These are phyloP conservation scores for Papilionanthe hybrid DNA, from an alignment of 116 monocot genomes.

Conservation along the genomic window DNA sequence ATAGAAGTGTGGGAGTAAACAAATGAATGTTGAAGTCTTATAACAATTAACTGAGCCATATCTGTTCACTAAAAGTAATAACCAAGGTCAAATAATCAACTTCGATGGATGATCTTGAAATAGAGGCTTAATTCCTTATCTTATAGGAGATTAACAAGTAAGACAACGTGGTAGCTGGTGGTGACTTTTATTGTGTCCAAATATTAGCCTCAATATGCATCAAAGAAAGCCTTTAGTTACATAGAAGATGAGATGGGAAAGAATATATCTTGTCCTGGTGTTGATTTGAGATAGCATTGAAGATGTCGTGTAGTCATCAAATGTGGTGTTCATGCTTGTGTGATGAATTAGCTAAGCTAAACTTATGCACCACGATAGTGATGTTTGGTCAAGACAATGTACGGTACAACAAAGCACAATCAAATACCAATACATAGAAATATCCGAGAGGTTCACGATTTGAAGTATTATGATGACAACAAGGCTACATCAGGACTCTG, in stretches of 20 bases:
- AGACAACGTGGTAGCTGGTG: not conserved
- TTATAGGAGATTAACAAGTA: constrained; percentile 9
- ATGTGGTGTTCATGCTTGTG: not conserved
- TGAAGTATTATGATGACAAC: not conserved
- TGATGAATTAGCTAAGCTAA: constrained; percentile 10
- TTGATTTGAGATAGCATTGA: constrained; percentile 2
- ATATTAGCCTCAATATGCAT: constrained; percentile 14
- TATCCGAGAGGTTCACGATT: not conserved
- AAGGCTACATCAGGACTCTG: not conserved
- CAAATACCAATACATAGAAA: not conserved
- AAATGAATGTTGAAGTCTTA: too few species aligned
- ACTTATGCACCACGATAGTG: not conserved
- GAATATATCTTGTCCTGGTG: constrained; percentile 5
- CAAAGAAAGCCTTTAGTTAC: not conserved
- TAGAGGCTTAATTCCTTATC: constrained; percentile 1
- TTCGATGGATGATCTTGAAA: constrained; percentile 1
- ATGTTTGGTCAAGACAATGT: constrained; percentile 4
- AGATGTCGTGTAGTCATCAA: not conserved
- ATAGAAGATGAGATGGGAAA: not conserved
- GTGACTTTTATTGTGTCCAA: not conserved
- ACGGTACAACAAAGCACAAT: not conserved
- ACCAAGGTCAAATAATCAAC: not conserved
- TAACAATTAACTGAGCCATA: too few species aligned
- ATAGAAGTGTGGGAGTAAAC: too few species aligned
- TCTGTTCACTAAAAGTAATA: not conserved